Base-by-base conservation (phyloP, 306 rosid genomes). In the Vicia sativa region DNA sequence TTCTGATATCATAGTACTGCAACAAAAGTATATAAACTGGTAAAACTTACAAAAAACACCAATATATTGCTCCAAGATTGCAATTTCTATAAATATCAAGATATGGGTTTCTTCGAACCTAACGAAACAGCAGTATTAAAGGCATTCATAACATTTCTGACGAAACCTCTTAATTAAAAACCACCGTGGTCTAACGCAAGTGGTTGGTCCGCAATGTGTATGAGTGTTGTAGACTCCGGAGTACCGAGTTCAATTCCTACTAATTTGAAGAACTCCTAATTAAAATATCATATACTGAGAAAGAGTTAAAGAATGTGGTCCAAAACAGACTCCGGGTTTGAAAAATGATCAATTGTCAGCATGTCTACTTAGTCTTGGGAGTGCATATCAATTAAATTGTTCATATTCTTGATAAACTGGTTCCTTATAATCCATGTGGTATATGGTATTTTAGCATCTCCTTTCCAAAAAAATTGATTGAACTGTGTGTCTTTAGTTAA, bases 1-100 rank as follows among this genome's bases (percentile, higher is more conserved):
- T 89, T 73, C 96, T 83, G 75, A 89, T 82, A 71, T 91, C 97
- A 79, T 91, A 91, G 74, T 91, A 86, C 97, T 91, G 87, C 84
- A 79, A 9, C 45, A 57, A 11, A 64, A 48, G 71, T 59, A 62
- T 57, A 37, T 54, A 43, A 25, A 21, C 58, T 9, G 3, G 62
- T 85, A 43, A 80, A 75, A 13, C 57, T 38, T 54, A 35, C 64
- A 11, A 68, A 70, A 70, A 46, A 67, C 34, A 10, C 18, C 12
- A 6, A 70, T 25, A 37, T 48, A 43, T 39, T 10, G 16, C 39
- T 67, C 61, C 78, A 55, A 72, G 70, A 72, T 43, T 19, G 46
- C 37, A 67, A 68, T 48, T 44, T 16, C 29, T 56, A 68, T 29
- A 72, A 29, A 44, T 70, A 44, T 28, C 7, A 52, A 59, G 48